Evolutionary conservation across 2,329 filamentous ascomycete species (phyloP).

Genomic region (Colletotrichum eleusines): DNA sequence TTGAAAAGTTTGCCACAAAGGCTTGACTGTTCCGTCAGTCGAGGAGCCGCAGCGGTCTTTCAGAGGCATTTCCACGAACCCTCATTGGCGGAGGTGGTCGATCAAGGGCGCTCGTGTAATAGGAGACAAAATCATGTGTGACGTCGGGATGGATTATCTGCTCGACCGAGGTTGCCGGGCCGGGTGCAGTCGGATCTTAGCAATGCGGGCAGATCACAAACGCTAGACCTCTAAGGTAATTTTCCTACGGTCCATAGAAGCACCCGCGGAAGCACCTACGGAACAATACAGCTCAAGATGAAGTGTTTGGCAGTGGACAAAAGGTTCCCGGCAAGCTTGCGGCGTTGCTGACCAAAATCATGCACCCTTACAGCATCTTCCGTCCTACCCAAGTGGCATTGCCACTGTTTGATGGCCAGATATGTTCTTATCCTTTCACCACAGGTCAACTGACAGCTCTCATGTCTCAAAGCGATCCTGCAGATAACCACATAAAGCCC

Average conservation of each 20-base stretch:
- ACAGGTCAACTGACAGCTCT: neutral
- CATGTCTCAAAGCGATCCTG: slow-evolving; percentile 33
- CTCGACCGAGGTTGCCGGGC: neutral
- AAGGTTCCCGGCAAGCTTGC: neutral
- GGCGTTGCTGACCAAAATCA: neutral
- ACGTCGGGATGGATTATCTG: slow-evolving; percentile 22
- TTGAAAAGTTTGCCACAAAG: neutral
- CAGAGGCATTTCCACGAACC: neutral
- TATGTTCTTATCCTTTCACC: neutral
- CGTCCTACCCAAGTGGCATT: neutral
- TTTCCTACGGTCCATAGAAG: neutral
- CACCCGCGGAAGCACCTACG: neutral
- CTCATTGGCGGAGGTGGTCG: no score
- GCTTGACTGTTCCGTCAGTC: neutral
- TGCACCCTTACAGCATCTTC: neutral
- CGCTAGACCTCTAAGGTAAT: neutral
- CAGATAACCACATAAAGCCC: slow-evolving; percentile 16
- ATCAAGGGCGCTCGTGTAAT: neutral
- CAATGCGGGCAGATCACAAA: neutral
- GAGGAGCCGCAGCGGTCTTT: neutral
- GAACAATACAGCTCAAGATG: neutral
- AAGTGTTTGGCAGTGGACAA: neutral
- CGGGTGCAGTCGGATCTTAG: neutral
- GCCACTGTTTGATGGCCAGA: neutral
- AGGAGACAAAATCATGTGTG: neutral